A percentile compares a stretch with the other conserved stretches of the same genome.
Evolutionary conservation across 768 basidiomycete species (phyloP).

Genomic region (Collybiopsis luxurians): DNA sequence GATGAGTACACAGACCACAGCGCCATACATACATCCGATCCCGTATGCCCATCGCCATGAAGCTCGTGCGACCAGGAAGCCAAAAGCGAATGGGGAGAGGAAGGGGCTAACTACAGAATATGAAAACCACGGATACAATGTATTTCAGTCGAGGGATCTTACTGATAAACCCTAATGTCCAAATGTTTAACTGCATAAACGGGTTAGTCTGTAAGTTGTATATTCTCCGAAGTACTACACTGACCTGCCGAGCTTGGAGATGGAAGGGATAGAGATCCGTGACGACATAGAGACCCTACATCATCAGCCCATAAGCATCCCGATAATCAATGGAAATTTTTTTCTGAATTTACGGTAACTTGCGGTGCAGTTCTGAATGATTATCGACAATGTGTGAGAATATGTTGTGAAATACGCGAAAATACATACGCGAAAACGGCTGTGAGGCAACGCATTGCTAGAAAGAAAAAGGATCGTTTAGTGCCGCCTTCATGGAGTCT

Average conservation of each 20-base stretch:
- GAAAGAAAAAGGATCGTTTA: neutral
- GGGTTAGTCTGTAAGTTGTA: neutral
- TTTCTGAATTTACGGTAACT: conserved; percentile 42
- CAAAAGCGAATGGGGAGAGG: conserved; percentile 63
- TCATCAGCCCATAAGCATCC: neutral
- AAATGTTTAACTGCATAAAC: conserved; percentile 52
- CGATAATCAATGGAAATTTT: neutral
- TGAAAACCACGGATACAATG: no score
- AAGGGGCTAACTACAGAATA: conserved; percentile 67
- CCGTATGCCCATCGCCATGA: conserved; percentile 69
- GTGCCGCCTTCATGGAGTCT: neutral
- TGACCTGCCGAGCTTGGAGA: conserved; percentile 60
- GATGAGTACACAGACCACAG: conserved; percentile 54
- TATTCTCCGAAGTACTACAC: no score
- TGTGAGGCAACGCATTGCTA: conserved; percentile 58
- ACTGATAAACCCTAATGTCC: conserved; percentile 75
- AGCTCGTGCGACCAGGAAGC: conserved; percentile 61
- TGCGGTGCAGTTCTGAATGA: conserved; percentile 52
- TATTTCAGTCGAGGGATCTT: no score
- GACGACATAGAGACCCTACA: conserved; percentile 55
- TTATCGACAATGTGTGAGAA: no score
- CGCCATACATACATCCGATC: conserved; percentile 57
- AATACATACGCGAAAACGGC: conserved; percentile 50
- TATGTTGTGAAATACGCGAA: neutral
- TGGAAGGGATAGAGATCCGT: conserved; percentile 71